Conservation (phyloP, 2,329 filamentous ascomycete genomes). For the Dissoconium aciculare region DNA sequence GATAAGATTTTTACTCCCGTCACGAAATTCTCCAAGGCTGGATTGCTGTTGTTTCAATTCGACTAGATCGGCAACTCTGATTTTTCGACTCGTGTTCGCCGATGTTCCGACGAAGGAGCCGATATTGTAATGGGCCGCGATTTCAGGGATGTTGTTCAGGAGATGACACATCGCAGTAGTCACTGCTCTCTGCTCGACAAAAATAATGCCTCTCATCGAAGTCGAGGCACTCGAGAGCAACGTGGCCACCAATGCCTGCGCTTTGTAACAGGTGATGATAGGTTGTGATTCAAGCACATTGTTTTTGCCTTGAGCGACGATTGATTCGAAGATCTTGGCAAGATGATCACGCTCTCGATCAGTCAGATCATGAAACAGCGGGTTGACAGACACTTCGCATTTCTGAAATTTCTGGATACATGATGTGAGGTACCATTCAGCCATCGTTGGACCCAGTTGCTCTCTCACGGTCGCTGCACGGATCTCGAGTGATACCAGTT, state of each 20-base stretch:
- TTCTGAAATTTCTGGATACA: conserved; percentile 23
- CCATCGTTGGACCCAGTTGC: conserved; percentile 26
- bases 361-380: conserved; percentile 19
- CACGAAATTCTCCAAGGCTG: conserved; percentile 40
- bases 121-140: conserved; percentile 24
- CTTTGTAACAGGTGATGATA: conserved; percentile 15
- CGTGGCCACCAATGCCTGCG: conserved; percentile 20
- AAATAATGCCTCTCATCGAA: conserved; percentile 30
- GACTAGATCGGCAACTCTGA: conserved; percentile 35
- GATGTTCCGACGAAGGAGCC: conserved; percentile 42
- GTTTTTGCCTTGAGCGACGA: no score
- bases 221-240: conserved; percentile 22
- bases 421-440: conserved; percentile 27
- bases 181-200: conserved; percentile 31
- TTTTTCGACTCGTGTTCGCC: conserved; percentile 27
- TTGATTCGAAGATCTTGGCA: conserved; percentile 8
- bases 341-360: conserved; percentile 23
- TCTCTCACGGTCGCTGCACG: conserved; percentile 23
- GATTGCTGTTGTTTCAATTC: conserved; percentile 34
- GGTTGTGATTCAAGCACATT: no score
- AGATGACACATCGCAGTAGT: conserved; percentile 27
- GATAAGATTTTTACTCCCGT: conserved; percentile 41
- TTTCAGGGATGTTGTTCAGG: conserved; percentile 12
- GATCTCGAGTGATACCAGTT: conserved; percentile 23
- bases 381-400: conserved; percentile 13